Evolutionary conservation across 257 asterid species (phyloP), one percentile per base, ranked within the genome.

Genomic region (Eucommia ulmoides): DNA sequence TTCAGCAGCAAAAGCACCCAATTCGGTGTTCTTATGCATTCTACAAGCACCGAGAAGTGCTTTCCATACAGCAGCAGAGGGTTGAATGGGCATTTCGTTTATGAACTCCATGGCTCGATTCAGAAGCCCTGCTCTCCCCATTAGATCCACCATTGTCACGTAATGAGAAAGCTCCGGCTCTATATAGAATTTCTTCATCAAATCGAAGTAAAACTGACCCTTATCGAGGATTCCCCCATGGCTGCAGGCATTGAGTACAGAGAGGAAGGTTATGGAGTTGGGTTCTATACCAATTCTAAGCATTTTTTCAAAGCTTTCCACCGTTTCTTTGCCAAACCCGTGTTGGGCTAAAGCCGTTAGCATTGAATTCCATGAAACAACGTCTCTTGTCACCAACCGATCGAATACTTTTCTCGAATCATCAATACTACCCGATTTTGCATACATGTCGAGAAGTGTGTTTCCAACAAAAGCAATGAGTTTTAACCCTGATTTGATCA

Each of bases 11-110:
- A 53, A 79, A 45, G 56, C 75, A 2, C 92, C 96, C 65, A 79
- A 54, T 24, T 79, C 82, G 75, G 67, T 65, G 25, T 88, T 77
- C 66, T 70, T 79, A 50, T 88, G 86, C 84, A 74, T 77, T 54
- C 92, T 73, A 59, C 93, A 81, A 53, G 97, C 93, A 52, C 97
- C 95, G 25, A 88, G 92, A 72, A 88, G 52, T 21, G 92, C 86
- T 69, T 81, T 81, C 97, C 95, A 84, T 33, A 75, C 45, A 3
- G 74, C 77, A 15, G 92, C 85, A 14, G 74, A 76, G 24, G 92
- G 88, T 55, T 50, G 33, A 50, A 79, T 77, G 2, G 66, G 72
- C 85, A 87, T 83, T 33, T 69, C 81, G n/a, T 50, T 54, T n/a
- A 78, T 81, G 66, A 81, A 81, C 23, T 49, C 67, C 60, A 53